A percentile compares a stretch with the other conserved stretches of the same genome.
phyloP scores from a whole-genome alignment of 805 yeast species.

The Yarrowia osloensis region DNA sequence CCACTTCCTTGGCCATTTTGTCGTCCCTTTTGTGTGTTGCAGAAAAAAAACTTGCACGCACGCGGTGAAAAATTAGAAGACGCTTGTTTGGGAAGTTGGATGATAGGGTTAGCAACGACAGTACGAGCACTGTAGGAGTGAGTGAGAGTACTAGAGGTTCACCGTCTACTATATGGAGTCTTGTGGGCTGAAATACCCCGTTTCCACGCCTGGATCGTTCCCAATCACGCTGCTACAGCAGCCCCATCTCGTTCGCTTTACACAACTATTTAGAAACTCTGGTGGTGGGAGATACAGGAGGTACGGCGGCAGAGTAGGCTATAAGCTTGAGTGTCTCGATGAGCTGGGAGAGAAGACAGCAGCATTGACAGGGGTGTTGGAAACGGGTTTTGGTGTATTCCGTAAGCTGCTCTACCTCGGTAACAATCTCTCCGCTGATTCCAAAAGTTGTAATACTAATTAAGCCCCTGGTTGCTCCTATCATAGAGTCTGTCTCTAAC shows the following conservation, averaged over 20 bases:
- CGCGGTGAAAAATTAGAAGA: conserved; percentile 18
- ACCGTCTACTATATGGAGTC: background rate
- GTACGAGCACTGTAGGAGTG: background rate
- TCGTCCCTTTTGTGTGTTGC: conserved; percentile 10
- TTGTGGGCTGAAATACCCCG: background rate
- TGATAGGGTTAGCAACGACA: conserved; percentile 26
- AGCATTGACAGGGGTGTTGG: too few species aligned
- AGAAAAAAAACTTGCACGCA: conserved; percentile 27
- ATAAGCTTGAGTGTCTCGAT: background rate
- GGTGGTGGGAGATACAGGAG: conserved; percentile 26
- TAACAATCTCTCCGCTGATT: too few species aligned
- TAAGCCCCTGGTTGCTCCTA: background rate
- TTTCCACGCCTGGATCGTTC: too few species aligned
- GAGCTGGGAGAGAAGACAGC: background rate
- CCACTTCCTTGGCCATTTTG: conserved; percentile 32
- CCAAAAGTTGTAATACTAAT: too few species aligned
- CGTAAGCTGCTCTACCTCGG: too few species aligned
- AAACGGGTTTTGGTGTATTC: too few species aligned
- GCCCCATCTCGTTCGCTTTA: background rate
- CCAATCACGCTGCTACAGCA: too few species aligned
- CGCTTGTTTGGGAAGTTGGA: conserved; percentile 28
- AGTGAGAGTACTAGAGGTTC: background rate
- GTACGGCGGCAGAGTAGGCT: conserved; percentile 7
- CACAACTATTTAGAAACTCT: conserved; percentile 6
- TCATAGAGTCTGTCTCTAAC: background rate